phyloP scores from a whole-genome alignment of 768 basidiomycete species.

The Mycena filopes region DNA sequence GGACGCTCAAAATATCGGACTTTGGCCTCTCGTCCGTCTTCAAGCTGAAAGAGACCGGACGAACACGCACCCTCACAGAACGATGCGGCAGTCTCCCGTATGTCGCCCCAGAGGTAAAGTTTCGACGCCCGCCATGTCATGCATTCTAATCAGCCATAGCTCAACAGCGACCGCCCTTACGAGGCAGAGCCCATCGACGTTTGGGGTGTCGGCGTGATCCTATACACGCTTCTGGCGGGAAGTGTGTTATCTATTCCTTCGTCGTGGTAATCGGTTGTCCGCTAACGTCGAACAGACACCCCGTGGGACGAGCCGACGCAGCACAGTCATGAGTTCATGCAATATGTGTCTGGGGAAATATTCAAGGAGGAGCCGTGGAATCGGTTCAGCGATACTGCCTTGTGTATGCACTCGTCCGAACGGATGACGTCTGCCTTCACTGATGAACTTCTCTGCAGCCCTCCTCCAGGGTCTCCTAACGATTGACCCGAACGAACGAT shows the following conservation, averaged over 20 bases:
- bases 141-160: constrained; percentile 49
- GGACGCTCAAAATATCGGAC: constrained; percentile 92
- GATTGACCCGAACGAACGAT: constrained; percentile 72
- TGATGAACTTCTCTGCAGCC: constrained; percentile 52
- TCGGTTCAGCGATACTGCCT: constrained; percentile 62
- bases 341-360: constrained; percentile 79
- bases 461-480: constrained; percentile 81
- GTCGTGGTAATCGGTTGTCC: background rate
- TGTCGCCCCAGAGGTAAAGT: constrained; percentile 88
- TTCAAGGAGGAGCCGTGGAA: constrained; percentile 85
- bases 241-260: constrained; percentile 76
- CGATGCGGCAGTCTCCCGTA: constrained; percentile 94
- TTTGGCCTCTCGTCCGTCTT: constrained; percentile 95
- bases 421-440: constrained; percentile 35
- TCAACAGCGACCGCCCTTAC: constrained; percentile 76
- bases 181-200: constrained; percentile 93
- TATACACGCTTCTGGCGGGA: constrained; percentile 90
- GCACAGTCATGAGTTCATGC: constrained; percentile 81
- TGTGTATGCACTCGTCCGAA: constrained; percentile 62
- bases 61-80: constrained; percentile 80
- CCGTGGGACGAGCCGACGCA: constrained; percentile 96
- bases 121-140: background rate
- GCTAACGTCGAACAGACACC: constrained; percentile 71
- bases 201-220: constrained; percentile 95
- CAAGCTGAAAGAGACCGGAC: constrained; percentile 82